Base-by-base conservation (phyloP, 768 basidiomycete genomes). In the Mycena sanguinolenta region DNA sequence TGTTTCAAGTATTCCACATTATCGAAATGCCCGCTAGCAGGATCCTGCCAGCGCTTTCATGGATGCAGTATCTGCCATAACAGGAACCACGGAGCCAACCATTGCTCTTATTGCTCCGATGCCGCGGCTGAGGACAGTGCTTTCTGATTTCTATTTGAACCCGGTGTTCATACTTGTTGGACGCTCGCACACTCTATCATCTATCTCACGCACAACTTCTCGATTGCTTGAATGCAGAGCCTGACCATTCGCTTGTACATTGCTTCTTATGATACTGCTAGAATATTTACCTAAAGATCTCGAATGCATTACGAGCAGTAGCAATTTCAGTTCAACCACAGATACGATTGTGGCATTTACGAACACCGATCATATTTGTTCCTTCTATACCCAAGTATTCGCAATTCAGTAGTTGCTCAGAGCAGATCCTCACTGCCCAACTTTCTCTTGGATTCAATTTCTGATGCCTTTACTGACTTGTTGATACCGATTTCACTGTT, bases 131-230 rank as follows among this genome's bases (percentile, higher is more conserved):
- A n/a, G n/a, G n/a, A n/a, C n/a, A n/a, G n/a, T n/a, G n/a, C n/a
- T n/a, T 1, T 2, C 59, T 81, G 80, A 83, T 70, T 80, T 81
- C 3, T 73, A 79, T 85, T 86, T 63, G 76, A 82, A 58, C 74
- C 83, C 8, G 83, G 84, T 0, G 69, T 81, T 16, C 30, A 0
- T 21, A 53, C 17, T n/a, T n/a, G n/a, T n/a, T n/a, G n/a, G n/a
- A n/a, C n/a, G n/a, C 69, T 75, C 13, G 21, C 68, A 1, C 16
- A n/a, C 19, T 75, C 81, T 4, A n/a, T 2, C 60, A 69, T 59
- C 67, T 77, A 69, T 73, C 81, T 79, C 32, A 84, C 84, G 70
- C 84, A 84, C 64, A 23, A 75, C 0, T 84, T 81, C 3, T 69
- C 78, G n/a, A n/a, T n/a, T n/a, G n/a, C n/a, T n/a, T n/a, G 0